A percentile compares a stretch with the other conserved stretches of the same genome.
These are phyloP conservation scores for Purpureocillium takamizusanense DNA, from an alignment of 2,329 filamentous ascomycete species.

Conservation along the genomic window DNA sequence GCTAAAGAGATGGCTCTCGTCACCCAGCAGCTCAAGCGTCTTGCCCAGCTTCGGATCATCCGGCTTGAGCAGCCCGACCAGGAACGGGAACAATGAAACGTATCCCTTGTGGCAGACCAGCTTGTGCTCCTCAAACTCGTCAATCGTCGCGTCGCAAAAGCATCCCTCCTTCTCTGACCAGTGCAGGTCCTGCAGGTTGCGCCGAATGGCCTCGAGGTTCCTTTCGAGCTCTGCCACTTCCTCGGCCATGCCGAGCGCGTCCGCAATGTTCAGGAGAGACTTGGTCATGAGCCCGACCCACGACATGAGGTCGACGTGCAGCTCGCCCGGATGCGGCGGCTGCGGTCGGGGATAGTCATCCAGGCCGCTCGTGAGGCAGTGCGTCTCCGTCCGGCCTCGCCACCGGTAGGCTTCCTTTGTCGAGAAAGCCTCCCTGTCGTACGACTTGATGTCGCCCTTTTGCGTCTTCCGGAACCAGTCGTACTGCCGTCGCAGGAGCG, in stretches of 20 bases:
- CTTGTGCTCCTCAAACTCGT: conserved; percentile 83
- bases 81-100: conserved; percentile 84
- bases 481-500: conserved; percentile 80
- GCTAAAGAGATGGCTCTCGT: conserved; percentile 85
- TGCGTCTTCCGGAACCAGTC: conserved; percentile 94
- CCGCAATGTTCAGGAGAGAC: conserved; percentile 72
- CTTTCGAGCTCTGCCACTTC: conserved; percentile 65
- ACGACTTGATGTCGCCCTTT: conserved; percentile 78
- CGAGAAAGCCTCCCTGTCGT: conserved; percentile 82
- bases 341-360: conserved; percentile 94
- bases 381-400: conserved; percentile 78
- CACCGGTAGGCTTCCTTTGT: conserved; percentile 91
- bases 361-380: conserved; percentile 86
- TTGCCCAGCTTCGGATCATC: conserved; percentile 67
- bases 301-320: conserved; percentile 88
- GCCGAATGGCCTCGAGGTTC: conserved; percentile 67
- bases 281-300: conserved; percentile 98
- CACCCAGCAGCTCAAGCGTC: conserved; percentile 67
- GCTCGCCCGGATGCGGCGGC: conserved; percentile 88
- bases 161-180: conserved; percentile 75
- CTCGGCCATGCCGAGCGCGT: conserved; percentile 64
- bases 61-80: conserved; percentile 68
- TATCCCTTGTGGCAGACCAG: conserved; percentile 97
- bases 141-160: conserved; percentile 92
- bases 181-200: conserved; percentile 87